Conservation (phyloP, 2,329 filamentous ascomycete genomes). For the Penicillium sp. region DNA sequence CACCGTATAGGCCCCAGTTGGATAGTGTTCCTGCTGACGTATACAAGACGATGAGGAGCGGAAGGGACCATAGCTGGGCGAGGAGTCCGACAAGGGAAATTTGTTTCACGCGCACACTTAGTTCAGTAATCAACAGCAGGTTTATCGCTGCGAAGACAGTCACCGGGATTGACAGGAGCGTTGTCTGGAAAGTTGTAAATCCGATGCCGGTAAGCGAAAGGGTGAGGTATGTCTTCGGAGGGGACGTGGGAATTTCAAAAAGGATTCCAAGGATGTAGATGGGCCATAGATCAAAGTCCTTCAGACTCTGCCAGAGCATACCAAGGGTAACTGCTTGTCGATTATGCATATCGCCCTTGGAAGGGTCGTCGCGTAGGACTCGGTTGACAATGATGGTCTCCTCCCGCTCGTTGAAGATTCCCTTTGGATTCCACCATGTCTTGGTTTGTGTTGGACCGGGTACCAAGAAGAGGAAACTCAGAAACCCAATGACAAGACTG, state of each 20-base stretch:
- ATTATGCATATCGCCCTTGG: conserved; percentile 38
- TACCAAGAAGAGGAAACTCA: conserved; percentile 46
- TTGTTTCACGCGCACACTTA: conserved; percentile 40
- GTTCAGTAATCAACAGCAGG: conserved; percentile 25
- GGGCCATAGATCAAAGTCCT: conserved; percentile 42
- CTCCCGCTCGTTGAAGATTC: conserved; percentile 63
- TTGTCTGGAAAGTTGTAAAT: conserved; percentile 24
- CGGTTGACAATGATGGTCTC: conserved; percentile 65
- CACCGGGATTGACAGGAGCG: conserved; percentile 32
- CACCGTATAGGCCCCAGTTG: conserved; percentile 46
- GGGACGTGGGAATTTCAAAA: conserved; percentile 42
- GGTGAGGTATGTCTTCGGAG: conserved; percentile 49
- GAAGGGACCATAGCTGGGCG: conserved; percentile 54
- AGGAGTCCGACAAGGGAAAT: conserved; percentile 48
- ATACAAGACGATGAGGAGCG: conserved; percentile 49
- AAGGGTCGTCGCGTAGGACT: conserved; percentile 48
- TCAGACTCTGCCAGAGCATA: conserved; percentile 34
- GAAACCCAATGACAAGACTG: conserved; percentile 44
- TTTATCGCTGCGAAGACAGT: conserved; percentile 45
- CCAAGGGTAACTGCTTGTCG: conserved; percentile 32
- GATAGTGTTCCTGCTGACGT: conserved; percentile 34
- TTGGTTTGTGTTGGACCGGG: conserved; percentile 46
- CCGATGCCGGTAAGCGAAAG: conserved; percentile 19
- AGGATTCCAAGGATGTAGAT: conserved; percentile 38
- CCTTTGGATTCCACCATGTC: conserved; percentile 58